A percentile compares a stretch with the other conserved stretches of the same genome.
phyloP scores from a whole-genome alignment of 306 rosid species.

The Hippophae tibetana region DNA sequence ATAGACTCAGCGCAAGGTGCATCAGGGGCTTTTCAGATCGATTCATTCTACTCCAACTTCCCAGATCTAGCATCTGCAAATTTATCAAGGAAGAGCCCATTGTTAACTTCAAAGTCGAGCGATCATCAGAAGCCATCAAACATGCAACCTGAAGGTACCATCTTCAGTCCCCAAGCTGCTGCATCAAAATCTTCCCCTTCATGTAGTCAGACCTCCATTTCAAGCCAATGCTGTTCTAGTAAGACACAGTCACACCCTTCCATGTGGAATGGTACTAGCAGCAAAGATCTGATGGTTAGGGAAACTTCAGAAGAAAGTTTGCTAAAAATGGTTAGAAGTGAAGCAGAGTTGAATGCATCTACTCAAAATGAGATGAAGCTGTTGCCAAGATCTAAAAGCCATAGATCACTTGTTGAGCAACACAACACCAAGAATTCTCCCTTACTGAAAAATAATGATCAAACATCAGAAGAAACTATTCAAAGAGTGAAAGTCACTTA shows the following conservation, averaged over 20 bases:
- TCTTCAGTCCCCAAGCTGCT: slow-evolving; percentile 34
- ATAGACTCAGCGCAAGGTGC: slow-evolving; percentile 88
- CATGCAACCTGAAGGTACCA: slow-evolving; percentile 30
- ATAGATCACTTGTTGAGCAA: slow-evolving; percentile 39
- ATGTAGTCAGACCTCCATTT: slow-evolving; percentile 58
- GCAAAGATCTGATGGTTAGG: slow-evolving; percentile 29
- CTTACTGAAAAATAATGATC: slow-evolving; percentile 9
- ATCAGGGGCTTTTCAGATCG: slow-evolving; percentile 74
- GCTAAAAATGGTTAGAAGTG: slow-evolving; percentile 64
- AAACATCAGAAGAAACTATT: slow-evolving; percentile 20
- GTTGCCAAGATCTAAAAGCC: slow-evolving; percentile 58
- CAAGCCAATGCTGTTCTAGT: slow-evolving; percentile 77
- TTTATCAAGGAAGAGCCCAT: slow-evolving; percentile 33
- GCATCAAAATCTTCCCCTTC: slow-evolving; percentile 60
- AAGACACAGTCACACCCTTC: slow-evolving; percentile 34
- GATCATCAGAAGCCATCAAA: slow-evolving; percentile 33
- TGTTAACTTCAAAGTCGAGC: slow-evolving; percentile 45
- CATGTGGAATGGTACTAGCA: slow-evolving; percentile 19
- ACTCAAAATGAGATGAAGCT: slow-evolving; percentile 23
- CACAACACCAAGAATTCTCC: slow-evolving; percentile 19
- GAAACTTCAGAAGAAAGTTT: slow-evolving; percentile 28
- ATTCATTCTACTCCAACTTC: slow-evolving; percentile 71
- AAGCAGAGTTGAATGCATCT: slow-evolving; percentile 43
- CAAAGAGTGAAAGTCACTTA: slow-evolving; percentile 56
- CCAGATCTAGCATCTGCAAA: slow-evolving; percentile 71